Evolutionary conservation across 2,329 filamentous ascomycete genomes (phyloP), one percentile per base, ranked within the genome.

Genomic region (Cladophialophora bantiana): DNA sequence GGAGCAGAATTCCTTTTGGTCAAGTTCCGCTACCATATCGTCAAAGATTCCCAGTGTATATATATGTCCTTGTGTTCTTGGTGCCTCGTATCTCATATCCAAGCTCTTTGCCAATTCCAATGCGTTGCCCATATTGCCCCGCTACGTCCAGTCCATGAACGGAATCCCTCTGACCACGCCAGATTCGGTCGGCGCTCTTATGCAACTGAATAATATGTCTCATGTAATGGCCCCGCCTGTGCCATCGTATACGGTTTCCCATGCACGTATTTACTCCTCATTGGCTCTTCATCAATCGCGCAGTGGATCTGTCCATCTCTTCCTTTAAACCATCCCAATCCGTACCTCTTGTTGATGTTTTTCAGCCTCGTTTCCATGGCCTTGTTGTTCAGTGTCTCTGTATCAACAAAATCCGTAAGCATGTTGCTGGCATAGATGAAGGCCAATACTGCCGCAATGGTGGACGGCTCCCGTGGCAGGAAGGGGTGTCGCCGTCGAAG

Each of bases 371-470:
- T 77, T 70, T 85, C 86, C 87, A 92, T 91, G 74, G 87, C 79
- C 13, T 81, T 79, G 61, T 85, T 87, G 71, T 83, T 85, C 59
- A 89, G 78, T 78, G 86, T 86, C 68, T 89, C 86, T 26, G 89
- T 92, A 50, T 86, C 88, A 13, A 92, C 88, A 77, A 94, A 94
- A 73, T 88, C 86, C 69, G 88, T 88, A 54, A 94, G 80, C 91
- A 94, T 93, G 78, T 90, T 91, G 76, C 86, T 90, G 79, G 93
- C 90, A 77, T 94, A 89, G 67, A 94, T 90, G 74, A 90, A 94
- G 0, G 90, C 90, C 62, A 94, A 82, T 61, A 93, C 86, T 52
- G 86, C 89, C 1, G 90, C 88, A 72, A 94, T 93, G 20, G 90
- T 93, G 72, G 89, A 92, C 3, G 91, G 90, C 80, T 93, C 90